Evolutionary conservation across 306 rosid species (phyloP).

Genomic region (Cicer arietinum): DNA sequence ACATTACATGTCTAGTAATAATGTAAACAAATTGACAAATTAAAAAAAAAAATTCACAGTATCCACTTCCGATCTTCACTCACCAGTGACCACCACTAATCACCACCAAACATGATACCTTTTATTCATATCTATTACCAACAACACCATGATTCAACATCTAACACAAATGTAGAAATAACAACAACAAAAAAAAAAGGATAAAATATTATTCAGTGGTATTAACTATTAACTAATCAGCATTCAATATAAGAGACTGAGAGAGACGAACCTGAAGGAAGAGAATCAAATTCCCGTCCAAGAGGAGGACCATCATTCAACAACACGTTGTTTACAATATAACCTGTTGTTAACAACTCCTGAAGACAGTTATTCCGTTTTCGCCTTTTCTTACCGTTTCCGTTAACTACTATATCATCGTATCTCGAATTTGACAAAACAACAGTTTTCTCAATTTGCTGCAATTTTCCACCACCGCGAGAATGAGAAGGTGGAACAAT

Average conservation of each 20-base stretch:
- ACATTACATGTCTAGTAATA: background rate
- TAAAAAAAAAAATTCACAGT: background rate
- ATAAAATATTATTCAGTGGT: background rate
- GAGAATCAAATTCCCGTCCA: slow-evolving; percentile 65
- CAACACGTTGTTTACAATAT: slow-evolving; percentile 56
- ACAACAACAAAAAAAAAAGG: background rate
- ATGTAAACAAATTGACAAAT: background rate
- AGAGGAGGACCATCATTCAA: slow-evolving; percentile 73
- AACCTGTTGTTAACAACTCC: slow-evolving; percentile 50
- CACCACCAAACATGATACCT: background rate
- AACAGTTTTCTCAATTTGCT: background rate
- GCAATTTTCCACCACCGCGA: slow-evolving; percentile 43
- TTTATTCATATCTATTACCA: background rate
- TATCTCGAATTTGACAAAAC: slow-evolving; percentile 42
- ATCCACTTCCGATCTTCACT: slow-evolving; percentile 6
- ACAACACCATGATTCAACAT: background rate
- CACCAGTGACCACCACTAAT: background rate
- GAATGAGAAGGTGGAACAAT: slow-evolving; percentile 15
- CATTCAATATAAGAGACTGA: background rate
- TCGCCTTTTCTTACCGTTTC: slow-evolving; percentile 41
- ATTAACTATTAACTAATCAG: slow-evolving; percentile 33
- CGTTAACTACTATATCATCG: slow-evolving; percentile 40
- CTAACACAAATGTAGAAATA: background rate
- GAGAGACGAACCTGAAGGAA: slow-evolving; percentile 58
- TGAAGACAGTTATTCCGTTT: slow-evolving; percentile 45